A percentile compares a stretch with the other conserved stretches of the same genome.
phyloP scores from a whole-genome alignment of 192 early-diverging fungal species.

The Oehlia diaphana region DNA sequence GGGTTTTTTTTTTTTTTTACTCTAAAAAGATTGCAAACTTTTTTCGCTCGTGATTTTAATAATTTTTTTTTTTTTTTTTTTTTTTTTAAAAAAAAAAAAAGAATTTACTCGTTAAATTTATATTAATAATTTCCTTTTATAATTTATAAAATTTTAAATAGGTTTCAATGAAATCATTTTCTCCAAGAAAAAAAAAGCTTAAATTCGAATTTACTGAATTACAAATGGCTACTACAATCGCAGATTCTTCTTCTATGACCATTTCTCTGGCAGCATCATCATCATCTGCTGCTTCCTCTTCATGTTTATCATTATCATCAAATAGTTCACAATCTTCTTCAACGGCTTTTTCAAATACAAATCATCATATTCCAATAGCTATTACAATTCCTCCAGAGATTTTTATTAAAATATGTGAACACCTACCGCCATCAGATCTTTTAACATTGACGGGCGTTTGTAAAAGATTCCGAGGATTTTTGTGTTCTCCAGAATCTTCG shows the following conservation, averaged over 20 bases:
- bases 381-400: slow-evolving; percentile 28
- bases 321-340: not conserved
- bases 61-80: too few species aligned
- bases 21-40: too few species aligned
- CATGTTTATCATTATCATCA: not conserved
- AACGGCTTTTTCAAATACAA: not conserved
- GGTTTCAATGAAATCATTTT: not conserved
- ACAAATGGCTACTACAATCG: not conserved
- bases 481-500: slow-evolving; percentile 14
- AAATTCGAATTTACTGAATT: not conserved
- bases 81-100: too few species aligned
- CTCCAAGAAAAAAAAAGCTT: not conserved
- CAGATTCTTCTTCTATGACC: not conserved
- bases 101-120: not conserved
- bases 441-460: slow-evolving; percentile 15
- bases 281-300: not conserved
- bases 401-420: slow-evolving; percentile 28
- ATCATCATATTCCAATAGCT: not conserved
- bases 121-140: not conserved
- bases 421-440: slow-evolving; percentile 27
- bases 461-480: slow-evolving; percentile 11
- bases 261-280: not conserved
- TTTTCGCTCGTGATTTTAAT: too few species aligned
- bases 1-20: too few species aligned
- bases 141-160: not conserved